Conservation (phyloP, 140 eudicot species). For the Cichorium intybus region DNA sequence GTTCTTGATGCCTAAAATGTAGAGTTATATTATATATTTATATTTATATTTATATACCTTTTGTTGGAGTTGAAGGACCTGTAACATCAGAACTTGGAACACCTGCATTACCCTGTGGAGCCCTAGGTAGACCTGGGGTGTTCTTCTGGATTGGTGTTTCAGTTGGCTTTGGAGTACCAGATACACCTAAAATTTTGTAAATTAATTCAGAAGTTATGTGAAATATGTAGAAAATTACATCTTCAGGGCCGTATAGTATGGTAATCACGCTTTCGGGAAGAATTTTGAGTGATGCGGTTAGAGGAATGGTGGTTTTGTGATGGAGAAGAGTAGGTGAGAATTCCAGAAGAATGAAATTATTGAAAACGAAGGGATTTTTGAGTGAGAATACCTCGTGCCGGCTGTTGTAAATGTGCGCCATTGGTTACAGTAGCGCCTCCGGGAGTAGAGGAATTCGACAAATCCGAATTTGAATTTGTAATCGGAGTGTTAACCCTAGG, state of each 20-base stretch:
- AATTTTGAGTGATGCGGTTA: not conserved
- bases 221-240: too few species aligned
- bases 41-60: constrained; percentile 49
- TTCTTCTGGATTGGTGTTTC: constrained; percentile 38
- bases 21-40: too few species aligned
- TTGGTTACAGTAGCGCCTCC: constrained; percentile 33
- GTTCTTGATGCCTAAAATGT: too few species aligned
- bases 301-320: not conserved
- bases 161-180: constrained; percentile 44
- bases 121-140: constrained; percentile 53
- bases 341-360: too few species aligned
- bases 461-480: constrained; percentile 26
- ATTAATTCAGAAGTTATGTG: too few species aligned
- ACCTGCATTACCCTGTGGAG: constrained; percentile 42
- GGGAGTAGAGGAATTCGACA: constrained; percentile 24
- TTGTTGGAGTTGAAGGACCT: constrained; percentile 56
- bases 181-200: too few species aligned
- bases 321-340: too few species aligned
- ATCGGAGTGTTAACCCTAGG: constrained; percentile 27
- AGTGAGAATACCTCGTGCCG: constrained; percentile 41
- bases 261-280: not conserved
- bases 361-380: not conserved
- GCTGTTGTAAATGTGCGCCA: constrained; percentile 57
- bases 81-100: constrained; percentile 30
- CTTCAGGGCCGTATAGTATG: too few species aligned